Base-by-base conservation (phyloP, 208 protist species). In the Leishmania arabica region DNA sequence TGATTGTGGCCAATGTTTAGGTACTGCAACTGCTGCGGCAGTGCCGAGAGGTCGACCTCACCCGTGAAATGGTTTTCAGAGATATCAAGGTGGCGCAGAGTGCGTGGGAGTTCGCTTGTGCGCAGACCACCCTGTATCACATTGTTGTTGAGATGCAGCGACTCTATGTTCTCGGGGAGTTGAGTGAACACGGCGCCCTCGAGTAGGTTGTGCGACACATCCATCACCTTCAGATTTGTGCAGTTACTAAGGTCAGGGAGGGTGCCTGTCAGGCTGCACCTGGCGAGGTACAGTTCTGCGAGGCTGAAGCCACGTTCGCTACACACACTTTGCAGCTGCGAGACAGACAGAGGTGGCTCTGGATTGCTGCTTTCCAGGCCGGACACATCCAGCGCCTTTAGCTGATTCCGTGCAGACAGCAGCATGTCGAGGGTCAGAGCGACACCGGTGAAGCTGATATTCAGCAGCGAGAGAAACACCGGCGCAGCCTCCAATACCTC, bases 1-100 rank as follows among this genome's bases (percentile, higher is more conserved):
- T 69, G 19, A 70, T 92, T 92, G 58, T 83, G 19, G 69, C 89
- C 88, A 37, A 92, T 42, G 64, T 92, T 84, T 17, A 92, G 58
- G 53, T 76, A 83, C 9, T 45, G 31, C n/a, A 92, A 5, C 4
- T 77, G 2, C 31, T 0, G 54, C 60, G 89, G 86, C 13, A 92
- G 70, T 19, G 64, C 79, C 40, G 40, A 19, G 8, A 88, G 40
- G 34, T 69, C 31, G 34, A 91, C 17, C 17, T 34, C 3, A 19
- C 88, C 88, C 3, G 5, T 77, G 34, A 87, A 64, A 1, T 19
- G 42, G 37, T 89, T 89, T 8, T 45, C 34, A 2, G 86, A 86
- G 9, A 89, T 0, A 34, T 89, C 83, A 21, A 91, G 80, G 4
- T 54, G 68, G 3, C 11, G 56, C 7, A 91, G 81, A 3, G 21